Conservation (phyloP, 2,329 filamentous ascomycete species). For the Claviceps digitariae region DNA sequence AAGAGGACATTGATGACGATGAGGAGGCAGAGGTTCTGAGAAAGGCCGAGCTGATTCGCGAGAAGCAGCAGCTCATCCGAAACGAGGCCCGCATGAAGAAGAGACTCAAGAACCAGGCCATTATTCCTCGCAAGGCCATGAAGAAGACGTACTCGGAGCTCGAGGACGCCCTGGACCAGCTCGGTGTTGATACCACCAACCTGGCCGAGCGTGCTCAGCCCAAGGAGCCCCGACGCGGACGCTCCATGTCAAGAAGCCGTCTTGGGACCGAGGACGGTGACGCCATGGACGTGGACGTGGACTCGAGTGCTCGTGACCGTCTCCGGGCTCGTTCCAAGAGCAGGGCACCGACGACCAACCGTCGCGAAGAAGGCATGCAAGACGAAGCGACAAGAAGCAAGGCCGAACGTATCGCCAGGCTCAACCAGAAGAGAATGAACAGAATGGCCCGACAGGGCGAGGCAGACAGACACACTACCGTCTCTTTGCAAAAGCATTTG, state of each 20-base stretch:
- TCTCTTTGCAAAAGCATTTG: slow-evolving; percentile 78
- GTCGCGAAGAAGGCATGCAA: slow-evolving; percentile 64
- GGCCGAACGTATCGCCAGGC: slow-evolving; percentile 75
- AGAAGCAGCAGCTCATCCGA: slow-evolving; percentile 83
- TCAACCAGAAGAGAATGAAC: slow-evolving; percentile 98
- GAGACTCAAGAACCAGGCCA: slow-evolving; percentile 89
- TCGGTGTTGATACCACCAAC: slow-evolving; percentile 72
- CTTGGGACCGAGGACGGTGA: slow-evolving; percentile 51
- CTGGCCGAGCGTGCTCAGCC: slow-evolving; percentile 61
- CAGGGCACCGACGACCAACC: slow-evolving; percentile 47
- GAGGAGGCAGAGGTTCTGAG: slow-evolving; percentile 77
- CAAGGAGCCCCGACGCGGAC: slow-evolving; percentile 52
- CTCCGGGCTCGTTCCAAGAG: slow-evolving; percentile 63
- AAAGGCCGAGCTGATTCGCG: slow-evolving; percentile 90
- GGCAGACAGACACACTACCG: slow-evolving; percentile 78
- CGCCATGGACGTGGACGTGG: slow-evolving; percentile 65
- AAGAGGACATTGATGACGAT: slow-evolving; percentile 68
- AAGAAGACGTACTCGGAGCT: slow-evolving; percentile 78
- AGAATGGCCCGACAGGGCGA: slow-evolving; percentile 94
- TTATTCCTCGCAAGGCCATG: slow-evolving; percentile 73
- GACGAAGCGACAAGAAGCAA: slow-evolving; percentile 55
- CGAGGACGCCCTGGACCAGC: slow-evolving; percentile 69
- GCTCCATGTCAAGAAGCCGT: slow-evolving; percentile 51
- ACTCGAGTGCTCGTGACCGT: slow-evolving; percentile 42
- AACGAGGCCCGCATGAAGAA: slow-evolving; percentile 95